Percentiles rank a stretch among this genome's conserved stretches.
Conservation (phyloP, 2,329 filamentous ascomycete genomes). For the Venturia nashicola region DNA sequence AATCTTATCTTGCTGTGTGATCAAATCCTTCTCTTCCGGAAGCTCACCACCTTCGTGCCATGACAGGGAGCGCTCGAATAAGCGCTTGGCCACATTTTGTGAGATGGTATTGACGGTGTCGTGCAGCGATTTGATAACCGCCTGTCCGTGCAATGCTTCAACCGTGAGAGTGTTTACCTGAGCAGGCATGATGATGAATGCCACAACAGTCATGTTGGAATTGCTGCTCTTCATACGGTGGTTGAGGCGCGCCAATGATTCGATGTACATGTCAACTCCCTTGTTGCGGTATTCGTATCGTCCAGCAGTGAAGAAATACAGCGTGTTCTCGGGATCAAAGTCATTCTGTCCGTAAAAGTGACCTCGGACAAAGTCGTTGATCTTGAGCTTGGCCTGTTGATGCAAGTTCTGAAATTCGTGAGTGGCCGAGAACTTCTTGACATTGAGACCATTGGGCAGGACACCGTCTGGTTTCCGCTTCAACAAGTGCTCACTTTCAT, state of each 20-base stretch:
- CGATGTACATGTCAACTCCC: slow-evolving; percentile 99
- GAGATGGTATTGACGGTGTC: slow-evolving; percentile 92
- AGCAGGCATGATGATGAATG: slow-evolving; percentile 97
- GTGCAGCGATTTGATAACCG: slow-evolving; percentile 88
- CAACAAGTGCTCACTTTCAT: slow-evolving; percentile 92
- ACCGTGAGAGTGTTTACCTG: slow-evolving; percentile 92
- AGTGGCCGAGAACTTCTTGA: slow-evolving; percentile 95
- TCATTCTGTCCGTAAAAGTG: slow-evolving; percentile 99
- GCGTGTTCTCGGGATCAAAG: slow-evolving; percentile 89
- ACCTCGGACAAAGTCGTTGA: slow-evolving; percentile 93
- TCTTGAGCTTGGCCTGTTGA: slow-evolving; percentile 93
- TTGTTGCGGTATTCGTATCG: slow-evolving; percentile 98
- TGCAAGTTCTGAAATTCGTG: slow-evolving; percentile 99
- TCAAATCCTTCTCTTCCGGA: slow-evolving; percentile 93
- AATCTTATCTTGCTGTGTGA: slow-evolving; percentile 84
- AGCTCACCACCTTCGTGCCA: slow-evolving; percentile 93
- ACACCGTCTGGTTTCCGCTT: slow-evolving; percentile 98
- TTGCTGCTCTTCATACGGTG: slow-evolving; percentile 76
- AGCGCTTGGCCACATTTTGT: slow-evolving; percentile 77
- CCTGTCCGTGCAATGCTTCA: slow-evolving; percentile 90
- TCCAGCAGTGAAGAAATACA: slow-evolving; percentile 95
- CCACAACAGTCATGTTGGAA: slow-evolving; percentile 88
- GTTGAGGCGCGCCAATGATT: slow-evolving; percentile 87
- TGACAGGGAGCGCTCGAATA: slow-evolving; percentile 86
- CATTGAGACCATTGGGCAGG: slow-evolving; percentile 89